Conservation (phyloP, 78 protist genomes). For the Dictyostelium firmibasis region DNA sequence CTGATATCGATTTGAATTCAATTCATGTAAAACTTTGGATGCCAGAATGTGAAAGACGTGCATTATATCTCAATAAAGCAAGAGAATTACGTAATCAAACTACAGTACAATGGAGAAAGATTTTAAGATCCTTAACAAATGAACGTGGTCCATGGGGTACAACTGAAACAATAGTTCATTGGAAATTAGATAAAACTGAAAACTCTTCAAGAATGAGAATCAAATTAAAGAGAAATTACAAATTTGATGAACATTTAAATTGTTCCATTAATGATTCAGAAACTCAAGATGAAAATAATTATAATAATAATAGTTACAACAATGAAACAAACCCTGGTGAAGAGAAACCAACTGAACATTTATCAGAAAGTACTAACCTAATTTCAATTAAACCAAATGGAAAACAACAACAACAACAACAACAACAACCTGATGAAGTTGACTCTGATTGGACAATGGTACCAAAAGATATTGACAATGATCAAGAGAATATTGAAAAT, state of each 20-base stretch:
- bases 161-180: constrained; percentile 27
- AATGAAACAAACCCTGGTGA: neutral
- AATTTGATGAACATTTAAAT: constrained; percentile 77
- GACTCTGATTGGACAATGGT: constrained; percentile 52
- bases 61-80: neutral
- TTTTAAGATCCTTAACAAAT: constrained; percentile 33
- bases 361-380: neutral
- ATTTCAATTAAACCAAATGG: neutral
- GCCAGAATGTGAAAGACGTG: constrained; percentile 37
- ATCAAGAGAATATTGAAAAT: neutral
- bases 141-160: constrained; percentile 82
- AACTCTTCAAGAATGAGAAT: constrained; percentile 66
- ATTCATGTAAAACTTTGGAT: neutral
- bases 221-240: constrained; percentile 76
- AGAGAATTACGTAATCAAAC: neutral
- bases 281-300: neutral
- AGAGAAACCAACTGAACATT: neutral
- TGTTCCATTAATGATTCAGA: constrained; percentile 49
- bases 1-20: constrained; percentile 24
- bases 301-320: neutral
- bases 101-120: constrained; percentile 12
- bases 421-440: neutral
- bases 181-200: constrained; percentile 83
- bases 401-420: neutral
- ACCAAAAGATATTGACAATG: neutral